Base-by-base conservation (phyloP, 495 filamentous ascomycete genomes). In the Lophiostoma macrostomum region DNA sequence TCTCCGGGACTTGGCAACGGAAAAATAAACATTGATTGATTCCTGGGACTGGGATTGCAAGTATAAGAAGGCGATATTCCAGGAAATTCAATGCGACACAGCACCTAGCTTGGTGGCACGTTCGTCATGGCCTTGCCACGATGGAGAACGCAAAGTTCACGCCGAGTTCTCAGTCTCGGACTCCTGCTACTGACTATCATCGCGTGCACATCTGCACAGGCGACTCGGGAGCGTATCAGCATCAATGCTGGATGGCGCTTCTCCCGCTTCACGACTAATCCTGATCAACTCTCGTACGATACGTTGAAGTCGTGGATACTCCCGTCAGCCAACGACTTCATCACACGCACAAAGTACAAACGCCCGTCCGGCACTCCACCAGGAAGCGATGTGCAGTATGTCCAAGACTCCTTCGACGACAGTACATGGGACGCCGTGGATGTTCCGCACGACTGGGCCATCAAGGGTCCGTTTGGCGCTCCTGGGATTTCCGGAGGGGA, bases 401-500 rank as follows among this genome's bases (percentile, higher is more conserved):
- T 66, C 16, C 54, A 72, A 39, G 39, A 42, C 2, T 53, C 65
- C 1, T 74, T 74, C 53, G 61, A 73, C 47, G 71, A 74, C 43
- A 66, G 56, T 37, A 14, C 43, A 5, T 74, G 71, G 71, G 69
- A 71, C 42, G 29, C 42, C 0, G 51, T 74, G 10, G 58, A 64
- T 41, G 51, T 73, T 18, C 71, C 70, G 2, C 74, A 78, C 52
- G 76, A 78, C 57, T 78, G 73, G 76, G 76, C 74, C 27, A 69
- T 76, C 42, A 72, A 73, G 20, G 1, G 54, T 13, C 37, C 54
- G 5, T 58, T 58, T 22, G 25, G 47, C 18, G 42, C 37, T 6
- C 60, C 78, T 3, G 68, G 68, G 5, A 76, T 78, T 56, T 76
- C 75, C 35, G 80, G 75, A 8, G 71, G 73, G 10, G 82, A 77